phyloP scores from a whole-genome alignment of 495 filamentous ascomycete genomes.

The Podospora australis region DNA sequence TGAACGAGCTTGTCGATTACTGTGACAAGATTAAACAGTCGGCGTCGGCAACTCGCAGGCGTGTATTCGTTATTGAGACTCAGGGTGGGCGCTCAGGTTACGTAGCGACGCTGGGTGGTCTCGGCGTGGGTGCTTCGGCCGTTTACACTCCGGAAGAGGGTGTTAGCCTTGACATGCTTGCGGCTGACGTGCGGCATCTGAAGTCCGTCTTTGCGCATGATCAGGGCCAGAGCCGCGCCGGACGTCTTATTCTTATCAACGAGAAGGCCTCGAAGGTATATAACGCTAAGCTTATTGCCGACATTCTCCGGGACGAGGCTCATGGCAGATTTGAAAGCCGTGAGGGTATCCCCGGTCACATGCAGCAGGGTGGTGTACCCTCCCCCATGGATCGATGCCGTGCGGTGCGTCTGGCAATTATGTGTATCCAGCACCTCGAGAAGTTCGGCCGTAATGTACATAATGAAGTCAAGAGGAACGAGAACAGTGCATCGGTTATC shows the following conservation, averaged over 20 bases:
- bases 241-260: constrained; percentile 90
- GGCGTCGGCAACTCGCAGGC: constrained; percentile 81
- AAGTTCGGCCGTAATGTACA: constrained; percentile 58
- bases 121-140: constrained; percentile 84
- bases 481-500: constrained; percentile 70
- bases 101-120: constrained; percentile 81
- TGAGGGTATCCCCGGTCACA: constrained; percentile 89
- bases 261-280: constrained; percentile 88
- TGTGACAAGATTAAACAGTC: constrained; percentile 98
- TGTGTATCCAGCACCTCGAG: constrained; percentile 86
- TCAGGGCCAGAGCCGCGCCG: constrained; percentile 82
- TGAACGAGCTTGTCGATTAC: constrained; percentile 93
- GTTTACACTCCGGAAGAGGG: constrained; percentile 98
- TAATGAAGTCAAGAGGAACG: constrained; percentile 63
- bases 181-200: constrained; percentile 83
- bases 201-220: constrained; percentile 80
- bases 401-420: constrained; percentile 84
- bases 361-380: constrained; percentile 91
- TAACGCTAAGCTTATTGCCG: constrained; percentile 84
- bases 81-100: constrained; percentile 95
- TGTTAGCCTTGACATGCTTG: constrained; percentile 87
- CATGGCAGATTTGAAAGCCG: constrained; percentile 90
- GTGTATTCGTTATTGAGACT: constrained; percentile 96
- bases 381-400: constrained; percentile 94
- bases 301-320: constrained; percentile 92